Evolutionary conservation across 2,329 filamentous ascomycete genomes (phyloP).

Genomic region (Neocatenulostroma microsporum): DNA sequence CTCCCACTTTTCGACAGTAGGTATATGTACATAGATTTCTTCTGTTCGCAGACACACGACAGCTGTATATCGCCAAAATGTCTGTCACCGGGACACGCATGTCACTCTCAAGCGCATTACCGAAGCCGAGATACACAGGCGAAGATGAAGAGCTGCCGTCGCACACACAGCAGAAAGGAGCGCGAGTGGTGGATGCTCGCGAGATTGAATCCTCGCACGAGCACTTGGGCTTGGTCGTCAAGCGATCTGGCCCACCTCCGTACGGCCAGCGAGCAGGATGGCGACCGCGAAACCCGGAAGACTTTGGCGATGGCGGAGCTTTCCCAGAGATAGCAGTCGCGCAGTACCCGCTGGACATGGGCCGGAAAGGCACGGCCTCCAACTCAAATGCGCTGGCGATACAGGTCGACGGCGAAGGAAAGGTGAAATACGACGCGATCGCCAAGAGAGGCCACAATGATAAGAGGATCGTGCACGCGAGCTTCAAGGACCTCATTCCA

Average conservation of each 20-base stretch:
- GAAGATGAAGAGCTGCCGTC: constrained; percentile 74
- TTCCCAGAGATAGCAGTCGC: constrained; percentile 91
- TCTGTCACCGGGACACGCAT: constrained; percentile 6
- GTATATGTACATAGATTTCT: too few relatives aligned
- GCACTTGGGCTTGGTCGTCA: constrained; percentile 76
- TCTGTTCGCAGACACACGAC: too few relatives aligned
- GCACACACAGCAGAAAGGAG: constrained; percentile 67
- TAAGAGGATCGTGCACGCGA: constrained; percentile 79
- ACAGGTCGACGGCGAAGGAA: constrained; percentile 83
- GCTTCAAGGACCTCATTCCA: constrained; percentile 94
- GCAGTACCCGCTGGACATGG: constrained; percentile 95
- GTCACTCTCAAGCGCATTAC: constrained; percentile 70
- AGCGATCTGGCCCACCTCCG: constrained; percentile 73
- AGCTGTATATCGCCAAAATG: too few relatives aligned
- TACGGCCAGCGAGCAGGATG: constrained; percentile 85
- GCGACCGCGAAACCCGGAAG: constrained; percentile 79
- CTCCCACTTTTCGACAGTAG: too few relatives aligned
- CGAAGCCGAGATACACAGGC: constrained; percentile 83
- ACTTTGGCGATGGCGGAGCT: constrained; percentile 92
- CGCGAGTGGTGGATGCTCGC: constrained; percentile 70
- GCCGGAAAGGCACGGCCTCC: constrained; percentile 57
- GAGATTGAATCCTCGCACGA: constrained; percentile 78
- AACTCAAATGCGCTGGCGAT: constrained; percentile 80
- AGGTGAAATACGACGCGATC: constrained; percentile 94
- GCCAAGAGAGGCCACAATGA: constrained; percentile 81